Evolutionary conservation across 2,329 filamentous ascomycete species (phyloP), one percentile per base, ranked within the genome.

Genomic region (Beauveria brongniartii): DNA sequence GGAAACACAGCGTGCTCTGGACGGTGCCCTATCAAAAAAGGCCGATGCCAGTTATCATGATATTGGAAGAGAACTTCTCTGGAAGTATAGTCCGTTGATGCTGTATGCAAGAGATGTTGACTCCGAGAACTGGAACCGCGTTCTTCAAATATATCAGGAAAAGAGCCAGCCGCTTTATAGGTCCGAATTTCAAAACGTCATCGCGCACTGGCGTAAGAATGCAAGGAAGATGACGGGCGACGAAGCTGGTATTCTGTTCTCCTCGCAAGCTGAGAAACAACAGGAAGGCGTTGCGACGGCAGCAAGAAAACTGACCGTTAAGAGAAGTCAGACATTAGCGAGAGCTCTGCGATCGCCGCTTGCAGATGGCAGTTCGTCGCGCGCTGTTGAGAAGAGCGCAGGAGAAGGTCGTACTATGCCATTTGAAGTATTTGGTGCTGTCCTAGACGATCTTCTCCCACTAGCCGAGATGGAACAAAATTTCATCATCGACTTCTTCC

Each of bases 401-500:
- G 76, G 83, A 52, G 85, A 88, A 65, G 86, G 84, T 59, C 85
- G 86, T 67, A 82, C 89, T 62, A 81, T 89, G 65, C 85, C 90
- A 0, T 93, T 87, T 67, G 92, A 96, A 73, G 85, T 91, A 3
- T 96, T 97, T 73, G 81, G 85, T 0, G 87, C 86, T 43, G 85
- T 91, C 14, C 76, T 97, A 63, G 89, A 94, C 61, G 91, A 97
- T 68, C 84, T 94, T 65, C 77, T 92, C 50, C 90, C 89, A 6
- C 81, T 96, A 61, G 86, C 97, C 62, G 87, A 91, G 67, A 92
- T 93, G 72, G 94, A 99, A 74, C 93, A 99, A 72, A 97, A 97
- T 71, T 99, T 97, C 70, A 80, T 97, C 54, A 87, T 96, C n/a
- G 91, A 96, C 67, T 94, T 97, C 73, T 97, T 97, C 81, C 93